Evolutionary conservation across 139 green algal genomes (phyloP), one percentile per base, ranked within the genome.

Genomic region (Volvox africanus): DNA sequence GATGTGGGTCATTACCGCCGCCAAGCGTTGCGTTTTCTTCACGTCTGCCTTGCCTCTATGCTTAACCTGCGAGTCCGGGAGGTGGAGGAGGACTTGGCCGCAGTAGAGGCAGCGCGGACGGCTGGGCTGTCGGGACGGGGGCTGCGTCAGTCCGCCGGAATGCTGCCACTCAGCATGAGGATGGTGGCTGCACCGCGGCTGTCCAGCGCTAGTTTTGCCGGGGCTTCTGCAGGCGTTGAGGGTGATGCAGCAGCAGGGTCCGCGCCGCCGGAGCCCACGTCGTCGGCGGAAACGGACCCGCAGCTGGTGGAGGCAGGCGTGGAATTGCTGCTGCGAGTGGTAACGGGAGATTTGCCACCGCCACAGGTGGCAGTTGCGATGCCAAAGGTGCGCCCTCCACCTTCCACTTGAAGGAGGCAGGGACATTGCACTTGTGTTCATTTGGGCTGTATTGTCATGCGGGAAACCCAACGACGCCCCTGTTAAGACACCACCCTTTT

Each of bases 21-120:
- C 37, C 94, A 98, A 89, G 97, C 96, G 79, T 91, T 98, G 84
- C 79, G 89, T 6, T 98, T 99, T 91, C 86, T 99, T 32, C 94
- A 97, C 28, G 92, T 97, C 61, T 98, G 97, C 94, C 89, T 99
- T 68, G 90, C 94, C 6, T 94, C 94, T 20, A 91, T 98, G 68
- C 93, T 98, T 67, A 99, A 98, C 90, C 92, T 99, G 82, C 81
- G 93, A 20, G 77, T 91, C 11, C 92, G 95, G 1, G 93, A 94
- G 30, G 93, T 89, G n/a, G 85, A 89, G 68, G 85, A 69, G 16
- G 85, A 89, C 44, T 2, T 30, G 69, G 37, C 28, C 26, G 69
- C 37, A 50, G 85, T 89, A 68, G 85, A 89, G 85, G 37, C 85
- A 28, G 69, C 69, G 44, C n/a, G 85, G 2, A 75, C 19, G 5